Percentiles rank a stretch among this genome's conserved stretches.
Conservation (phyloP, 139 green algal genomes). For the Edaphochlamys debaryana region DNA sequence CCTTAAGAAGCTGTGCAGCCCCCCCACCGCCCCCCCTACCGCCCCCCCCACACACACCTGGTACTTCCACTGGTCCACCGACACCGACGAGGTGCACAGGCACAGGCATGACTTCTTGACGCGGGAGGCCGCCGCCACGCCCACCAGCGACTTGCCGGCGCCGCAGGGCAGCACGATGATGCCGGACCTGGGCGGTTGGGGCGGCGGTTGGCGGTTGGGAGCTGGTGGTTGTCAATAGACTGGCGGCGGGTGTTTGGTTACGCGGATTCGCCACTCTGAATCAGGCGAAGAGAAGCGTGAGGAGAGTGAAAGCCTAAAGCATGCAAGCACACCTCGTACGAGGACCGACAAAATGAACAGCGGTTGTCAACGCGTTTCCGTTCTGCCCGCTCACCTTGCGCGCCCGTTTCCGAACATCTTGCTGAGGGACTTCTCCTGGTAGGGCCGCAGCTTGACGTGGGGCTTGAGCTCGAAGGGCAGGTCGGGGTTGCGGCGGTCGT, state of each 20-base stretch:
- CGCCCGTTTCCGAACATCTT: conserved; percentile 99
- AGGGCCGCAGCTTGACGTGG: conserved; percentile 85
- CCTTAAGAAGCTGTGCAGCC: no score
- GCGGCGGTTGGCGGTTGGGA: not conserved
- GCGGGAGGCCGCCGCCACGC: conserved; percentile 88
- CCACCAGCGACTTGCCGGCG: conserved; percentile 93
- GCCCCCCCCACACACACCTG: no score
- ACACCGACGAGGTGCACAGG: conserved; percentile 86
- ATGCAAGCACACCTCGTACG: no score
- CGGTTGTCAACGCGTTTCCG: no score
- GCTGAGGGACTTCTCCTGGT: conserved; percentile 94
- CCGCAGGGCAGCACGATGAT: conserved; percentile 99
- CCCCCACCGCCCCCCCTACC: no score
- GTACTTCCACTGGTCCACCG: conserved; percentile 96
- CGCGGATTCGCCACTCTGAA: no score
- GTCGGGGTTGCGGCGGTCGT: conserved; percentile 85
- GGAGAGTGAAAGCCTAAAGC: no score
- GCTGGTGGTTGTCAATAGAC: not conserved
- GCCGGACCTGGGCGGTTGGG: conserved; percentile 67
- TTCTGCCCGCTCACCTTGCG: conserved; percentile 53
- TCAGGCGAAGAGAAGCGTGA: no score
- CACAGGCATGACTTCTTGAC: conserved; percentile 90
- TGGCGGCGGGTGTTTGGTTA: no score
- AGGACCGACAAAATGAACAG: no score
- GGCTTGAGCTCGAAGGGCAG: conserved; percentile 93